Conservation (phyloP, 2,329 filamentous ascomycete species). For the Botrytis medusae region DNA sequence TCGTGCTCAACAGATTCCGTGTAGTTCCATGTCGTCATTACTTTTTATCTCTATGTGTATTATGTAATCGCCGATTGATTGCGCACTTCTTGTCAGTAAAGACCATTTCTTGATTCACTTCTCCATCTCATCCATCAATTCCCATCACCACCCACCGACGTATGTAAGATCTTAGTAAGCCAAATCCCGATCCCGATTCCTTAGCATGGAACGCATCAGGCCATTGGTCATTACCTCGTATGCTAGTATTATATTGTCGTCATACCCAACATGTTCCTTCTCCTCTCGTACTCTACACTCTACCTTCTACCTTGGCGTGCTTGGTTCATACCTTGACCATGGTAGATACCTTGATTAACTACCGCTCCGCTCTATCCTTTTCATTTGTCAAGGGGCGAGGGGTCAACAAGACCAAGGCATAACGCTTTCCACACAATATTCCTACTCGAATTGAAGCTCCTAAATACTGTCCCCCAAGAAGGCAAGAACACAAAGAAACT, state of each 20-base stretch:
- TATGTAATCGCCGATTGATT: constrained; percentile 4
- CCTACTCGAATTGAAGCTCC: background rate
- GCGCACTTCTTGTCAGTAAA: background rate
- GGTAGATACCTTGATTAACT: background rate
- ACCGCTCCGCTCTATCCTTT: background rate
- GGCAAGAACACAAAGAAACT: background rate
- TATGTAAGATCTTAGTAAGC: background rate
- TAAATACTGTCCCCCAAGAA: too few relatives aligned
- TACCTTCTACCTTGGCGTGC: too few relatives aligned
- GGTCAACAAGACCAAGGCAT: background rate
- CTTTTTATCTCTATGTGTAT: background rate
- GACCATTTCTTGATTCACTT: background rate
- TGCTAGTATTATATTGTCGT: background rate
- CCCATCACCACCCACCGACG: background rate
- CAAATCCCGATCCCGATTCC: background rate
- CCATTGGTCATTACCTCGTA: background rate
- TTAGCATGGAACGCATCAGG: background rate
- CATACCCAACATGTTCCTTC: background rate
- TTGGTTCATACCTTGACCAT: background rate
- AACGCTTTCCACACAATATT: background rate
- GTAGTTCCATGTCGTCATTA: constrained; percentile 10
- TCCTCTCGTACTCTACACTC: background rate
- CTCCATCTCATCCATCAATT: background rate
- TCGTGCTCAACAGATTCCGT: background rate
- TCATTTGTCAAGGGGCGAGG: background rate